These are phyloP conservation scores for Pseudomonodictys pantanalensis DNA, from an alignment of 495 filamentous ascomycete species.

Conservation along the genomic window DNA sequence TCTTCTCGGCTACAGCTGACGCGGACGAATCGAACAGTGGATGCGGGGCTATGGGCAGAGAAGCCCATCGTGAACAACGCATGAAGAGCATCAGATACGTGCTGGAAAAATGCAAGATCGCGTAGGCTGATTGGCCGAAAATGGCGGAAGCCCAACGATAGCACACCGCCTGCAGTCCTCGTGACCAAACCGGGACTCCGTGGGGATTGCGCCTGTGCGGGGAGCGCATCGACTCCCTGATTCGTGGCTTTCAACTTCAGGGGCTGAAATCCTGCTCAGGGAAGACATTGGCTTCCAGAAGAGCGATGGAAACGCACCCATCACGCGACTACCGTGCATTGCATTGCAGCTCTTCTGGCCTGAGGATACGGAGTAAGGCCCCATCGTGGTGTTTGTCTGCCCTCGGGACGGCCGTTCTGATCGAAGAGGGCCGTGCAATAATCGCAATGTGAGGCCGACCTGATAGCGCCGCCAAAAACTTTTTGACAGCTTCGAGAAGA, in stretches of 20 bases:
- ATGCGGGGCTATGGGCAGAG: not conserved
- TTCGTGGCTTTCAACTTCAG: conserved; percentile 7
- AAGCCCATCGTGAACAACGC: conserved; percentile 2
- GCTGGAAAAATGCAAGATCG: conserved; percentile 7
- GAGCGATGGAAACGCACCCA: not conserved
- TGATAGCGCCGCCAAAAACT: no score
- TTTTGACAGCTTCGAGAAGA: no score
- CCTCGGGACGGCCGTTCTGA: no score
- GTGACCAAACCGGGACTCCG: not conserved
- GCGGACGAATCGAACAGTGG: not conserved
- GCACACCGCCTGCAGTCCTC: conserved; percentile 20
- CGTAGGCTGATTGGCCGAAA: conserved; percentile 7
- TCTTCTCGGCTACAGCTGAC: conserved; percentile 5
- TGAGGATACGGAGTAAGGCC: not conserved
- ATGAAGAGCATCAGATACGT: not conserved
- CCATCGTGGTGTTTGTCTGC: not conserved
- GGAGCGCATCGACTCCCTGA: not conserved
- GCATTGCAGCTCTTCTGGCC: conserved; percentile 2
- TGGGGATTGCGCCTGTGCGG: not conserved
- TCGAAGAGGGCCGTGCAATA: no score
- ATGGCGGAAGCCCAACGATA: not conserved
- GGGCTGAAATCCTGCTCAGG: conserved; percentile 9
- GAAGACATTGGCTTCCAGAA: conserved; percentile 13
- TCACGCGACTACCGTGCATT: conserved; percentile 17
- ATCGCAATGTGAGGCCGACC: no score